Evolutionary conservation across 306 rosid species (phyloP), one percentile per base, ranked within the genome.

Genomic region (Betula pendula): DNA sequence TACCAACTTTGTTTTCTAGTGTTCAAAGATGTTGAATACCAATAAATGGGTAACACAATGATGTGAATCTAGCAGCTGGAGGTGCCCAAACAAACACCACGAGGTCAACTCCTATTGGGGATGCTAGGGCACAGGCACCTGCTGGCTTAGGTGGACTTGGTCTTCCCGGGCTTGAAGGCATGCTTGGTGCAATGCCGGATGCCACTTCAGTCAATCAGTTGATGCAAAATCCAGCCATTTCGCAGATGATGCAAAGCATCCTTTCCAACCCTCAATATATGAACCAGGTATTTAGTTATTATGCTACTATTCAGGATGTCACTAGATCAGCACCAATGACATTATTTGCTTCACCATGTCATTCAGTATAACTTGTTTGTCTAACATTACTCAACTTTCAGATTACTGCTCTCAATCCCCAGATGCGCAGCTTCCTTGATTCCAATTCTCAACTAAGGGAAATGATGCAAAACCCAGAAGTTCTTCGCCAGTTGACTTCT

Each of bases 181-280:
- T 85, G 88, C 2, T 89, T 68, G 88, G 89, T 77, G 84, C 85
- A n/a, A 78, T 84, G 87, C 92, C 87, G 25, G 97, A 90, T 83
- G 43, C 90, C 60, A 71, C 83, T 79, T 70, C 70, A 65, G 38
- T 93, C 85, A 83, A 85, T 83, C 96, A 92, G 81, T 71, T 89
- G 76, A 79, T 90, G 91, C 96, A 92, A 81, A 92, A 92, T 73
- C 97, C 97, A 76, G 94, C 94, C 72, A 76, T 92, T 81, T 92
- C 94, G 58, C 96, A 86, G 74, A 88, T 92, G 89, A 87, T 89
- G 97, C 97, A 93, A 85, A 90, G 89, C 82, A 81, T 93, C 53
- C 72, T 93, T 69, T 90, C 97, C 77, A 90, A 89, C 53, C 97
- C 97, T 15, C 92, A 89, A 77, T 81, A 85, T 73, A 82, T 92